Evolutionary conservation across 495 filamentous ascomycete species (phyloP).

Genomic region (Apiosordaria backusii): DNA sequence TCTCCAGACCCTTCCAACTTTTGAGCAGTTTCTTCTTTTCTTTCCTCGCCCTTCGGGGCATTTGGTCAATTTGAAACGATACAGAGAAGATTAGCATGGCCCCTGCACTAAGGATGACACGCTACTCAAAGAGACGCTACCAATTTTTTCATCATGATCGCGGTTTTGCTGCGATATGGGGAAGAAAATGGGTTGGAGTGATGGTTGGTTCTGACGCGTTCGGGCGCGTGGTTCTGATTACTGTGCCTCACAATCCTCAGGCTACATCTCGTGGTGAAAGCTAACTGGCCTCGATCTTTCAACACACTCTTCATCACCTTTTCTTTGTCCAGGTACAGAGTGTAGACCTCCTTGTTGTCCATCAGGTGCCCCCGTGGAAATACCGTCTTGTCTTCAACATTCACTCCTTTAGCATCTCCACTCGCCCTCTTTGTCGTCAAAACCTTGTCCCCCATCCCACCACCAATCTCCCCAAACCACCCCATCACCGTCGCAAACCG

Average conservation of each 20-base stretch:
- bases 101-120: constrained; percentile 99
- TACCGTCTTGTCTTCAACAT: not conserved
- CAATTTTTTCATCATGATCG: constrained; percentile 61
- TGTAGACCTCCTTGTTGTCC: not conserved
- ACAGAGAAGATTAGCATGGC: constrained; percentile 99
- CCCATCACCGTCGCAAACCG: not conserved
- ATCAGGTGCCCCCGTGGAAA: not conserved
- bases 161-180: not conserved
- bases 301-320: not conserved
- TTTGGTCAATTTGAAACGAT: constrained; percentile 41
- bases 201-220: too few species aligned
- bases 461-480: not conserved
- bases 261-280: too few species aligned
- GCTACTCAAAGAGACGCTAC: constrained; percentile 97
- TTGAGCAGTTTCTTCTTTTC: constrained; percentile 22
- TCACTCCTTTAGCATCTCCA: not conserved
- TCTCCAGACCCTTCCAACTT: not conserved
- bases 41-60: constrained; percentile 31
- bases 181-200: not conserved
- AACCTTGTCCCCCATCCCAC: not conserved
- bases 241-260: too few species aligned
- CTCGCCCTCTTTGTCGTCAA: not conserved
- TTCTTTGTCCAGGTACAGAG: not conserved
- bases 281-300: not conserved
- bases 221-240: too few species aligned